Base-by-base conservation (phyloP, 2,329 filamentous ascomycete species). In the Endoconidiophora laricicola region DNA sequence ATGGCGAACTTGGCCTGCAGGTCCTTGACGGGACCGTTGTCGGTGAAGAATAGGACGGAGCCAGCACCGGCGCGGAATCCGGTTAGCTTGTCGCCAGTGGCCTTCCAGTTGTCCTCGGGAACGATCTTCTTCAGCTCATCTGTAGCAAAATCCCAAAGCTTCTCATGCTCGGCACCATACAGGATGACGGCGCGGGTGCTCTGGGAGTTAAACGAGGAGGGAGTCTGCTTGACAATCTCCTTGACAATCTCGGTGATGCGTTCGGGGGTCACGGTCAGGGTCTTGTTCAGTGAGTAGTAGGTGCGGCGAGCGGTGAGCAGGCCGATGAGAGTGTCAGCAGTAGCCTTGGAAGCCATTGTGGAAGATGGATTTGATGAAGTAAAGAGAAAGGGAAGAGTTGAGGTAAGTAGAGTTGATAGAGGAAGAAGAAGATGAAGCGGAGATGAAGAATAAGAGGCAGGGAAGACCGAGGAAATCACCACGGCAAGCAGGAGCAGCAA, bases 121-220 rank as follows among this genome's bases (percentile, higher is more conserved):
- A 91, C 79, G 53, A 87, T 74, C 20, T 70, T 69, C 68, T 81
- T 78, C 52, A 90, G 71, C 48, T 73, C 66, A 24, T 80, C 76
- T 54, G 69, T 65, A 50, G 78, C 73, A 53, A 86, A 71, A 62
- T 86, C 80, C 90, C 88, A 95, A 58, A 94, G 78, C 69, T 83
- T 82, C 59, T 87, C 79, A 70, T 95, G 88, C 65, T 94, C 83
- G 55, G 74, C 76, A 60, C 83, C 81, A 60, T 91, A 73, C 49
- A 95, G 76, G 47, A 94, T 74, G 44, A 94, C 74, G 52, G 83
- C 68, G 53, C 88, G 81, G 57, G 84, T 82, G 57, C 79, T 79
- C 70, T 94, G 88, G 40, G 79, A 83, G 78, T 95, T 94, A 80
- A 94, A 95, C 56, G 81, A 79, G 48, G 77, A 82, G 40, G 88